phyloP scores from a whole-genome alignment of 2,329 filamentous ascomycete genomes.

The Fusarium clavum region DNA sequence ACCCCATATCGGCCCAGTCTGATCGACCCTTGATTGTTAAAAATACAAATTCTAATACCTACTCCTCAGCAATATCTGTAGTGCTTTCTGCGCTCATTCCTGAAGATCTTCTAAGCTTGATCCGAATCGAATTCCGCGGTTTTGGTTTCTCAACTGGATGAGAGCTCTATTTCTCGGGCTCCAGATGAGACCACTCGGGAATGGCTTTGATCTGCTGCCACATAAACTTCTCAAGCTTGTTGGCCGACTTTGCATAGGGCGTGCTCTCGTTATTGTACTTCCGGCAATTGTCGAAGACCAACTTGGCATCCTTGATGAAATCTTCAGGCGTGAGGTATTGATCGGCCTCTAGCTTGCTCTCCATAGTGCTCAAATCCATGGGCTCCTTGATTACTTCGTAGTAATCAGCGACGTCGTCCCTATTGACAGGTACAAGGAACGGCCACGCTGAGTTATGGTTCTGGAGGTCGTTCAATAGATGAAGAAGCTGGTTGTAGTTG shows the following conservation, averaged over 20 bases:
- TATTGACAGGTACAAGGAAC: conserved; percentile 92
- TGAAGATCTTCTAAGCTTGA: conserved; percentile 7
- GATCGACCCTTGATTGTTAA: not conserved
- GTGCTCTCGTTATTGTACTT: conserved; percentile 97
- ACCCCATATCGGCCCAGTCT: not conserved
- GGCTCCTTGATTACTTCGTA: conserved; percentile 98
- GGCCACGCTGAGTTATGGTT: conserved; percentile 96
- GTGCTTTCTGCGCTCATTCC: not conserved
- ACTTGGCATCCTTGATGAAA: conserved; percentile 86
- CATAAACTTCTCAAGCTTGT: conserved; percentile 94
- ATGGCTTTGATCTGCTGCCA: conserved; percentile 92
- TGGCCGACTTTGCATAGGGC: conserved; percentile 93
- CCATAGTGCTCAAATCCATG: conserved; percentile 97
- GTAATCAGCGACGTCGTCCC: conserved; percentile 97
- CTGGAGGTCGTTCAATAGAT: conserved; percentile 93
- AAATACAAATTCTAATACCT: not conserved
- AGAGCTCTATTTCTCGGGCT: conserved; percentile 58
- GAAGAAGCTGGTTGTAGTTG: conserved; percentile 93
- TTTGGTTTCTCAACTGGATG: conserved; percentile 24
- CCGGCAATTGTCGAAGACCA: conserved; percentile 95
- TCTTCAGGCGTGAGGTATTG: conserved; percentile 92
- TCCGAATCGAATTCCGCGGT: conserved; percentile 18
- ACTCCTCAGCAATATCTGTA: not conserved
- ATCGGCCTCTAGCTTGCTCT: conserved; percentile 92
- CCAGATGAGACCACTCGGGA: conserved; percentile 85